These are phyloP conservation scores for Crataegus laevigata DNA, from an alignment of 306 rosid species.

Conservation along the genomic window DNA sequence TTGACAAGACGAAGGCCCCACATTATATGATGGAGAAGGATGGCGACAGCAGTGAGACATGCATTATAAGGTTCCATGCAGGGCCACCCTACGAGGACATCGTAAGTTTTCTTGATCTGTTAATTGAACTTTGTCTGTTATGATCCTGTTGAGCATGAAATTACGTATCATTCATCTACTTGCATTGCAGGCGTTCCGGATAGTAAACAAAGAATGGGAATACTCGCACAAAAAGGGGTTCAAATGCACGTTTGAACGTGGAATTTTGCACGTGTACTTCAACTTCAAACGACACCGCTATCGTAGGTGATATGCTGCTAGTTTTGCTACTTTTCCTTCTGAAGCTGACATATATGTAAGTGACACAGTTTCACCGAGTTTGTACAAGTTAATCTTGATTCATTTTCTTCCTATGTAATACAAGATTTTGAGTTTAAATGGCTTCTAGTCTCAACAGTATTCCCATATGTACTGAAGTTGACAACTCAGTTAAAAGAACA, in stretches of 20 bases:
- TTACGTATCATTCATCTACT: not conserved
- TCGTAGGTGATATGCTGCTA: conserved; percentile 45
- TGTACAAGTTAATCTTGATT: not conserved
- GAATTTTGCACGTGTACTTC: conserved; percentile 81
- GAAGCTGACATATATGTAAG: not conserved
- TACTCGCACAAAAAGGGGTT: conserved; percentile 92
- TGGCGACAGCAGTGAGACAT: conserved; percentile 84
- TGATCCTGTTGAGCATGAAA: conserved; percentile 1
- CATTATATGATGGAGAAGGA: conserved; percentile 78
- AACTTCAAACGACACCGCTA: conserved; percentile 85
- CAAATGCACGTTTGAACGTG: conserved; percentile 85
- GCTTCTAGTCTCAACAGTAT: not conserved
- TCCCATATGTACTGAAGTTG: not conserved
- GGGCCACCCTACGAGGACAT: conserved; percentile 95
- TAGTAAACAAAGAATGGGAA: conserved; percentile 94
- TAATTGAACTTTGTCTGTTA: not conserved
- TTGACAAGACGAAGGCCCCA: conserved; percentile 91
- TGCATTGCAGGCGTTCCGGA: conserved; percentile 64
- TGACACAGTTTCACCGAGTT: not conserved
- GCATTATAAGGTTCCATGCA: conserved; percentile 87
- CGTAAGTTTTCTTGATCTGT: conserved; percentile 40
- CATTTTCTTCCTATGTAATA: not conserved
- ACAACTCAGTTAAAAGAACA: not conserved
- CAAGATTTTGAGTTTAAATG: not conserved
- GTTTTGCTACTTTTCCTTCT: not conserved